Base-by-base conservation (phyloP, 163 green algal genomes). In the Coccomyxa subellipsoidea region DNA sequence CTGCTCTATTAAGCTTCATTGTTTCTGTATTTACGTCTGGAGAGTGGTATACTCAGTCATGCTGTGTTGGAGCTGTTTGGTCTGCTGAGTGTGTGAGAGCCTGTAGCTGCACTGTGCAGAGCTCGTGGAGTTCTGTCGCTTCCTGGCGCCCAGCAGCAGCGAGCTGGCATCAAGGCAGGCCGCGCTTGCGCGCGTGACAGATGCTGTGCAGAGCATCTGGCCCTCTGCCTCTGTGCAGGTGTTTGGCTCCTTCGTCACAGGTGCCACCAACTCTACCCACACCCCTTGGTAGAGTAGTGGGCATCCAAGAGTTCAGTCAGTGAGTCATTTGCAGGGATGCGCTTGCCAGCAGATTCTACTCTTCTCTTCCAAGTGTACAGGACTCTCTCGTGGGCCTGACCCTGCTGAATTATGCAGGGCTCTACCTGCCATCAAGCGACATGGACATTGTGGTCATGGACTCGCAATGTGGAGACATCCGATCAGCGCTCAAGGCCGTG, bases 341-440 rank as follows among this genome's bases (percentile, higher is more conserved):
- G n/a, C n/a, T n/a, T n/a, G n/a, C n/a, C n/a, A n/a, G n/a, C n/a
- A n/a, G n/a, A n/a, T n/a, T n/a, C n/a, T n/a, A n/a, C n/a, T n/a
- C n/a, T n/a, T n/a, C n/a, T n/a, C n/a, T n/a, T n/a, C n/a, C n/a
- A n/a, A n/a, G n/a, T n/a, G n/a, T n/a, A n/a, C n/a, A n/a, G n/a
- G n/a, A n/a, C n/a, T n/a, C n/a, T n/a, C n/a, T n/a, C n/a, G n/a
- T n/a, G 21, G 69, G 6, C n/a, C 35, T 70, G 27, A 69, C 15
- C 5, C 76, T 70, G 2, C n/a, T 34, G 38, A 80, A 36, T 7
- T 38, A 38, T 59, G 47, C 82, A 91, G 92, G 92, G 1, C 86
- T 98, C 31, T 97, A 95, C 82, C 87, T 98, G 47, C 95, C 95
- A 36, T 97, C 92, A 21, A 95, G 88, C 15, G 95, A 98, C 84